Evolutionary conservation across 164 flowering plant genomes (phyloP).

Genomic region (Taxillus chinensis): DNA sequence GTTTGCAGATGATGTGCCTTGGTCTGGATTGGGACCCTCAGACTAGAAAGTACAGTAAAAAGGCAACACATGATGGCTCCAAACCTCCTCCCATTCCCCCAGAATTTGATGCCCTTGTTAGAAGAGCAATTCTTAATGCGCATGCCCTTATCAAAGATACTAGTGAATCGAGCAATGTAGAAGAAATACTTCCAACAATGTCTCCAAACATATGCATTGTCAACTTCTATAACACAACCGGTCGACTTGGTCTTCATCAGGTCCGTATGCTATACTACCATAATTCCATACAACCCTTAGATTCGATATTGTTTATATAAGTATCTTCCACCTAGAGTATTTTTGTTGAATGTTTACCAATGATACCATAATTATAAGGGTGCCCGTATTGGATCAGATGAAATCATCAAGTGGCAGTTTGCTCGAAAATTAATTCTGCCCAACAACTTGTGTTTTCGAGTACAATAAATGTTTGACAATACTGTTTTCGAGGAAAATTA

Average conservation of each 20-base stretch:
- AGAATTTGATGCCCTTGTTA: slow-evolving; percentile 36
- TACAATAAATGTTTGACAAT: too few species aligned
- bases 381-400: too few species aligned
- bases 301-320: not conserved
- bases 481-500: too few species aligned
- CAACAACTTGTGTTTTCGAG: too few species aligned
- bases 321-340: not conserved
- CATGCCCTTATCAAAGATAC: slow-evolving; percentile 24
- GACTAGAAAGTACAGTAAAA: slow-evolving; percentile 29
- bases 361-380: too few species aligned
- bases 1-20: slow-evolving; percentile 81
- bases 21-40: slow-evolving; percentile 84
- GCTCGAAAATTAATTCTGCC: too few species aligned
- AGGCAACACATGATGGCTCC: slow-evolving; percentile 39
- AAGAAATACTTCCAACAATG: slow-evolving; percentile 42
- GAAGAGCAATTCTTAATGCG: slow-evolving; percentile 33
- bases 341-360: too few species aligned
- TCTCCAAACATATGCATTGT: slow-evolving; percentile 66
- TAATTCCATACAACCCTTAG: too few species aligned
- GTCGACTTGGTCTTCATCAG: slow-evolving; percentile 88
- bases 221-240: slow-evolving; percentile 55
- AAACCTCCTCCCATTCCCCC: slow-evolving; percentile 51
- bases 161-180: slow-evolving; percentile 9
- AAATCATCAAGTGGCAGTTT: too few species aligned
- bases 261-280: slow-evolving; percentile 18